Conservation (phyloP, 2,329 filamentous ascomycete species). For the Ophiostoma montium region DNA sequence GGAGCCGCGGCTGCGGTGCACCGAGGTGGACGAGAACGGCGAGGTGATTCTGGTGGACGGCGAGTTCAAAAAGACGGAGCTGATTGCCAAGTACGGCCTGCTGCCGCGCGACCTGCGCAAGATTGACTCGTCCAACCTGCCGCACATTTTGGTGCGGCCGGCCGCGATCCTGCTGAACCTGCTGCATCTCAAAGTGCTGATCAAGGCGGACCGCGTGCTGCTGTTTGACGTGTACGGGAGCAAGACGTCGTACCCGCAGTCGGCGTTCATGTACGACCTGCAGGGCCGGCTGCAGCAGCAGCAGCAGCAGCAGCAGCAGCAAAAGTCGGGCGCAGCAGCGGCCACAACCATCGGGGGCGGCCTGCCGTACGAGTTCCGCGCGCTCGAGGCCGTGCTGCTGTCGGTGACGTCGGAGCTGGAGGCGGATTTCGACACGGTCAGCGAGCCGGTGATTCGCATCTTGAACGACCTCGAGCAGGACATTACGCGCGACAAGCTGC, state of each 20-base stretch:
- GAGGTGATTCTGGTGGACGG: conserved; percentile 86
- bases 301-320: not conserved
- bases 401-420: conserved; percentile 86
- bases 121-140: conserved; percentile 90
- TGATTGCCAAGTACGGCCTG: conserved; percentile 93
- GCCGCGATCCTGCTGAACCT: conserved; percentile 91
- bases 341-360: no score
- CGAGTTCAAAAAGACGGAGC: conserved; percentile 93
- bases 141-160: conserved; percentile 86
- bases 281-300: conserved; percentile 86
- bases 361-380: conserved; percentile 89
- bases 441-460: conserved; percentile 81
- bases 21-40: conserved; percentile 85
- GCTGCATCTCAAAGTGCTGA: conserved; percentile 87
- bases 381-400: conserved; percentile 86
- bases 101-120: conserved; percentile 91
- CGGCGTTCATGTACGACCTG: conserved; percentile 93
- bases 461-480: conserved; percentile 88
- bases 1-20: conserved; percentile 78
- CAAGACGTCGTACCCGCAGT: conserved; percentile 87
- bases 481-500: conserved; percentile 86
- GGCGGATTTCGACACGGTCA: conserved; percentile 85
- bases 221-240: conserved; percentile 95
- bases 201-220: conserved; percentile 82
- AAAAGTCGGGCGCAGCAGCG: conserved; percentile 28